Conservation (phyloP, 2,329 filamentous ascomycete genomes). For the Aaosphaeria pasadenensis region DNA sequence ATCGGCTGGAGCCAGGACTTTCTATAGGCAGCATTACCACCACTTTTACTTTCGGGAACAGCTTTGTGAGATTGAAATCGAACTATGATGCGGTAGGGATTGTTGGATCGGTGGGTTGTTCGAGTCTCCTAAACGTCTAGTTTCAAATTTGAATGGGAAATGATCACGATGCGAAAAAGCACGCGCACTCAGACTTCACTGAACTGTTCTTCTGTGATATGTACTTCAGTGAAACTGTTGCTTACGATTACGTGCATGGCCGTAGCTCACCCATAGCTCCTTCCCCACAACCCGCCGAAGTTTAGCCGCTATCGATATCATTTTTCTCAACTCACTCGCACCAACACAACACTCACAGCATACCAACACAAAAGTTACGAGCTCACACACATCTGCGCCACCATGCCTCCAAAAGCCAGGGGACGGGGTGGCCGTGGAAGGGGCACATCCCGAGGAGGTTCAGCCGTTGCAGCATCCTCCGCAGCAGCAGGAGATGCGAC, state of each 20-base stretch:
- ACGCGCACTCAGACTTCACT: too few species aligned
- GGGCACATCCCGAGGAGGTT: constrained; percentile 4
- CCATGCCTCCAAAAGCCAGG: constrained; percentile 33
- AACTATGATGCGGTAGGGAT: too few species aligned
- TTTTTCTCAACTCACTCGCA: neutral
- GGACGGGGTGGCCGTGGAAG: constrained; percentile 7
- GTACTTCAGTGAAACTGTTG: too few species aligned
- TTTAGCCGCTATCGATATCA: constrained; percentile 29
- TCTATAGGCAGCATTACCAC: constrained; percentile 25
- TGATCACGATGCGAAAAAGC: too few species aligned
- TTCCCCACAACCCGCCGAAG: constrained; percentile 1
- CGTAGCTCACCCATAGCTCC: too few species aligned
- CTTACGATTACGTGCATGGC: too few species aligned
- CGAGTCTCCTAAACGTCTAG: too few species aligned
- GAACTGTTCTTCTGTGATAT: too few species aligned
- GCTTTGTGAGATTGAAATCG: constrained; percentile 15
- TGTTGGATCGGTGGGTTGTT: too few species aligned
- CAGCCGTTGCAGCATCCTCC: constrained; percentile 3
- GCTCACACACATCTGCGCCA: neutral
- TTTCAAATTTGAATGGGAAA: too few species aligned
- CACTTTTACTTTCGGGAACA: constrained; percentile 16
- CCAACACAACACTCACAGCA: neutral
- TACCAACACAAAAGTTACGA: neutral
- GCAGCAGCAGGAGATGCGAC: constrained; percentile 1
- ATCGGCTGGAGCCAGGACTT: constrained; percentile 34